phyloP scores from a whole-genome alignment of 2,329 filamentous ascomycete species.

The Aspergillus neoniger region DNA sequence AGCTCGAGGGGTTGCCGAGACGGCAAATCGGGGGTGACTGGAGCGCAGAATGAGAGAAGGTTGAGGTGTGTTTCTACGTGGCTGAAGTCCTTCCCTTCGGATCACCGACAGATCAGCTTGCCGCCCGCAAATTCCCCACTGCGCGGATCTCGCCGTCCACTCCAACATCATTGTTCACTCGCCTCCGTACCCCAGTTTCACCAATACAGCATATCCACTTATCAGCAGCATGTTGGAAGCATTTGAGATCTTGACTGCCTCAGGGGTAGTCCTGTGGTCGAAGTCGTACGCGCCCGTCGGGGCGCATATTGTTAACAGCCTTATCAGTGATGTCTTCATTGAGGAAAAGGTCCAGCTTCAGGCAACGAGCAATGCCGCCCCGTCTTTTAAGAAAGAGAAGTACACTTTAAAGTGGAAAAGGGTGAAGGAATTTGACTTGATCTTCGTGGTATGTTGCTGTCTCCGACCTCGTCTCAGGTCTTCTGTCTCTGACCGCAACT shows the following conservation, averaged over 20 bases:
- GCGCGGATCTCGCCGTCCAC: constrained; percentile 12
- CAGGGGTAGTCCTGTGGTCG: constrained; percentile 96
- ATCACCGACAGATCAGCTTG: constrained; percentile 27
- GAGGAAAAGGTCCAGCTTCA: constrained; percentile 76
- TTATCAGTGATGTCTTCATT: constrained; percentile 96
- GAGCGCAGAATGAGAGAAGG: background rate
- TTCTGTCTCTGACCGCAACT: constrained; percentile 21
- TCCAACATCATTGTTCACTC: constrained; percentile 5
- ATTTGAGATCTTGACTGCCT: constrained; percentile 95
- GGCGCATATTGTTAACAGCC: constrained; percentile 82
- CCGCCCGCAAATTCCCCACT: constrained; percentile 25
- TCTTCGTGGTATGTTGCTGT: constrained; percentile 75
- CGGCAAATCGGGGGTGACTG: background rate
- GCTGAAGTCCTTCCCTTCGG: constrained; percentile 28
- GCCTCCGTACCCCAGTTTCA: constrained; percentile 5
- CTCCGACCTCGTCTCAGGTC: constrained; percentile 2
- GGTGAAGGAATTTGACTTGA: constrained; percentile 87
- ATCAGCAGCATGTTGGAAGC: constrained; percentile 75
- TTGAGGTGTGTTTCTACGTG: constrained; percentile 35
- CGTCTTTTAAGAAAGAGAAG: constrained; percentile 84
- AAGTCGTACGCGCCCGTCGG: constrained; percentile 79
- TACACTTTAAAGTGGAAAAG: constrained; percentile 94
- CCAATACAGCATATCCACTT: background rate
- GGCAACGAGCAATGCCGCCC: constrained; percentile 62
- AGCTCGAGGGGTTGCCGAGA: constrained; percentile 7